Conservation (phyloP, 192 early-diverging fungal genomes). For the Gamsiella multidivaricata region DNA sequence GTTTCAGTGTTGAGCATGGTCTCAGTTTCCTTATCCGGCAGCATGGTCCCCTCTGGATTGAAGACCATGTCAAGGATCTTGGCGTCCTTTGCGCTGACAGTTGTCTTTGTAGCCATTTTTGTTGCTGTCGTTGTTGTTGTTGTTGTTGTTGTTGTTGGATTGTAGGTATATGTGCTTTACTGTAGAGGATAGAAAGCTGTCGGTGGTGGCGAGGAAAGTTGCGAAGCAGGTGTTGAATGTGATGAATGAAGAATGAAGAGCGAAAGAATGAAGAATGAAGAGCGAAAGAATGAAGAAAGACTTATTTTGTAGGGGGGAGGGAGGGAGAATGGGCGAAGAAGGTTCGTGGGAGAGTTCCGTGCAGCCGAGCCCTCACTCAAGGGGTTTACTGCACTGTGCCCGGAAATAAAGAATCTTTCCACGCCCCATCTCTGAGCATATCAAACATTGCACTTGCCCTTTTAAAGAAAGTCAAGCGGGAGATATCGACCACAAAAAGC, state of each 20-base stretch:
- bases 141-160: conserved; percentile 4
- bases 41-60: conserved; percentile 54
- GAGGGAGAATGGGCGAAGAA: no score
- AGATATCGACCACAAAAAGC: no score
- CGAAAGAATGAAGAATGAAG: no score
- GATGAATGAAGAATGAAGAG: not conserved
- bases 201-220: not conserved
- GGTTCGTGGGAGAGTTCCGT: no score
- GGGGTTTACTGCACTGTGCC: no score
- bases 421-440: no score
- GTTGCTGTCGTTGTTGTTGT: not conserved
- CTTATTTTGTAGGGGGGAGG: no score
- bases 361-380: no score
- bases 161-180: not conserved
- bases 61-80: conserved; percentile 55
- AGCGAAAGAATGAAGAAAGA: not conserved
- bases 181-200: not conserved
- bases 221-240: not conserved
- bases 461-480: no score
- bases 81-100: conserved; percentile 45
- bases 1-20: conserved; percentile 38
- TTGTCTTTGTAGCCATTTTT: conserved; percentile 24
- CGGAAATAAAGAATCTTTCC: no score
- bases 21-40: conserved; percentile 49
- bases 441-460: no score